Evolutionary conservation across 2,329 filamentous ascomycete genomes (phyloP), one percentile per base, ranked within the genome.

Genomic region (Ceratocystis cacaofunesta): DNA sequence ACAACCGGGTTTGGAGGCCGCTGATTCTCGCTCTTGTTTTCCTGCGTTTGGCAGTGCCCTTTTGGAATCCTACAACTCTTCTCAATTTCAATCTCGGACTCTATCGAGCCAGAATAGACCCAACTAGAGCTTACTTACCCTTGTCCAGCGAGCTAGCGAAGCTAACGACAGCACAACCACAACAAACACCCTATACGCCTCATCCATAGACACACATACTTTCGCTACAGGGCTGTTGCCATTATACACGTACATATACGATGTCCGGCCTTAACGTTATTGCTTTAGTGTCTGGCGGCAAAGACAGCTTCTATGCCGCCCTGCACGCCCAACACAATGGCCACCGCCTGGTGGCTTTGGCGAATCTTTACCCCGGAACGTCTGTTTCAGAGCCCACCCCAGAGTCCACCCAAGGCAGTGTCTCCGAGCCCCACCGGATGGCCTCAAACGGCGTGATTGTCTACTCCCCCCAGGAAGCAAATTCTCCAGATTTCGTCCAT

Each of bases 221-320:
- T 7, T 46, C 41, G 19, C 62, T 17, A 22, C 62, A 41, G 25
- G 25, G 6, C 62, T 44, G 17, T 19, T 58, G n/a, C 19, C 30
- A 30, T 8, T 36, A 25, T 22, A 32, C 36, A 19, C 44, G 15
- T 44, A 58, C 28, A 15, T 30, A 60, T 43, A 60, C 36, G n/a
- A 67, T 67, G 65, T 4, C 62, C 8, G n/a, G 46, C 17, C 77
- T 87, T 69, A 87, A 92, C 70, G 91, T 96, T 69, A 92, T 99
- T 70, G 92, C 90, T 62, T 80, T 99, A 68, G 87, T 99, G 69
- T 99, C 94, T 22, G 94, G 94, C 68, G 94, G 94, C 69, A 99
- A 99, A 77, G 94, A 99, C 78, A 96, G 92, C 69, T 87, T 99
- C 75, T 97, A 89, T 78, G 92, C 90, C 22, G 82, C 96, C 69